Evolutionary conservation across 2,329 filamentous ascomycete genomes (phyloP).

Genomic region (Dactylellina parvicollis): DNA sequence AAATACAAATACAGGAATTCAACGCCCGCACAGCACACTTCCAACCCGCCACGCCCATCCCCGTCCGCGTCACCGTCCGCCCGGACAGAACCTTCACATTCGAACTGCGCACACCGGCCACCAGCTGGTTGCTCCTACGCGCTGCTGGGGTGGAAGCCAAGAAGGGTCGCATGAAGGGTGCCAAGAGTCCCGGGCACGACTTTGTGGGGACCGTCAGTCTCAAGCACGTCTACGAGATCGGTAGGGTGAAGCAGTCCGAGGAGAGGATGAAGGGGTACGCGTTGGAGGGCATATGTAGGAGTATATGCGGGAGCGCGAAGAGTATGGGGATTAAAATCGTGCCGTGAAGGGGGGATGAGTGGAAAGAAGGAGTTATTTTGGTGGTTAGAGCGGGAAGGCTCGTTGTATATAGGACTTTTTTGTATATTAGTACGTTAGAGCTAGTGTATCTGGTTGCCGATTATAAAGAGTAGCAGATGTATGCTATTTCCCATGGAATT

Average conservation of each 20-base stretch:
- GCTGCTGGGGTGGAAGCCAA: slow-evolving; percentile 78
- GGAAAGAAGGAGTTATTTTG: too few relatives aligned
- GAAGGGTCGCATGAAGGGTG: slow-evolving; percentile 79
- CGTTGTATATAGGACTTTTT: neutral
- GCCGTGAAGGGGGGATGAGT: slow-evolving; percentile 63
- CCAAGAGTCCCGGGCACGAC: slow-evolving; percentile 77
- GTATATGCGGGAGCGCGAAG: slow-evolving; percentile 78
- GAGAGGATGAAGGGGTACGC: slow-evolving; percentile 76
- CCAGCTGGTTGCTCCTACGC: slow-evolving; percentile 85
- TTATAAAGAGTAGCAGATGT: too few relatives aligned
- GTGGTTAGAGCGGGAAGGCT: too few relatives aligned
- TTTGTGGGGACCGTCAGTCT: slow-evolving; percentile 78
- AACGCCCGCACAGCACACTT: slow-evolving; percentile 93
- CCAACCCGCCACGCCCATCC: slow-evolving; percentile 81
- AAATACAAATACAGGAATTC: slow-evolving; percentile 90
- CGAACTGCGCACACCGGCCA: slow-evolving; percentile 92
- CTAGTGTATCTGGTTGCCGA: too few relatives aligned
- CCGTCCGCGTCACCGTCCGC: slow-evolving; percentile 88
- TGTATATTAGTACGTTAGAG: slow-evolving; percentile 8
- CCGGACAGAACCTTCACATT: slow-evolving; percentile 94
- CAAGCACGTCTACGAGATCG: slow-evolving; percentile 98
- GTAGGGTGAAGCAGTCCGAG: slow-evolving; percentile 85
- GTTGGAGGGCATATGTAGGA: slow-evolving; percentile 76
- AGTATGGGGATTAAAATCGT: slow-evolving; percentile 78
- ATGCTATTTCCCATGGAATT: too few relatives aligned